Conservation (phyloP, 306 rosid species). For the Lupinus albus region DNA sequence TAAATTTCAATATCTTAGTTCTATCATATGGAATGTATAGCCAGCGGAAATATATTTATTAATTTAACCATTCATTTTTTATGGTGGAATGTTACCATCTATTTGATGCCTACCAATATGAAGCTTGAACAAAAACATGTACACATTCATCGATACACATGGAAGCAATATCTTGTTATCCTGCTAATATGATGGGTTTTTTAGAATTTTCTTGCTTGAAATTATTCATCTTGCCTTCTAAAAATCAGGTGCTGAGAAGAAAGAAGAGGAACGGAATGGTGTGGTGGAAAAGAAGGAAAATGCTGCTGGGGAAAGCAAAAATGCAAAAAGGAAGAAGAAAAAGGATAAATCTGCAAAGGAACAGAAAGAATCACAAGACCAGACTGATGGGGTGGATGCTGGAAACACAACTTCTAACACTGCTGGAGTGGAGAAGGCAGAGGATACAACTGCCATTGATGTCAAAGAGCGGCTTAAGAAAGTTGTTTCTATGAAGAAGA, state of each 20-base stretch:
- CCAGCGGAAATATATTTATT: not conserved
- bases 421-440: slow-evolving; percentile 53
- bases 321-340: slow-evolving; percentile 73
- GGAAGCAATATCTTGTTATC: not conserved
- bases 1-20: not conserved
- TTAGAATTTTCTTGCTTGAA: not conserved
- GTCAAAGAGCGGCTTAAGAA: slow-evolving; percentile 82
- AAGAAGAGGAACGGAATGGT: slow-evolving; percentile 44
- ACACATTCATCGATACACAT: not conserved
- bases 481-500: slow-evolving; percentile 69
- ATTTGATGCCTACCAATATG: not conserved
- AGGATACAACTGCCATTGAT: slow-evolving; percentile 55
- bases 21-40: slow-evolving; percentile 5
- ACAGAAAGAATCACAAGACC: slow-evolving; percentile 61
- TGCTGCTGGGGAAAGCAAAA: slow-evolving; percentile 60
- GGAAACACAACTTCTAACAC: slow-evolving; percentile 46
- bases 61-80: not conserved
- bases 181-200: not conserved
- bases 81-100: not conserved
- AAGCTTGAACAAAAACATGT: not conserved
- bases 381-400: slow-evolving; percentile 41
- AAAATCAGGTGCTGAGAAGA: slow-evolving; percentile 49
- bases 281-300: slow-evolving; percentile 60
- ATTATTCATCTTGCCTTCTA: not conserved
- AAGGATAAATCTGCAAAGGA: slow-evolving; percentile 73